These are phyloP conservation scores for Astrothelium macrocarpum DNA, from an alignment of 495 filamentous ascomycete genomes.

Conservation along the genomic window DNA sequence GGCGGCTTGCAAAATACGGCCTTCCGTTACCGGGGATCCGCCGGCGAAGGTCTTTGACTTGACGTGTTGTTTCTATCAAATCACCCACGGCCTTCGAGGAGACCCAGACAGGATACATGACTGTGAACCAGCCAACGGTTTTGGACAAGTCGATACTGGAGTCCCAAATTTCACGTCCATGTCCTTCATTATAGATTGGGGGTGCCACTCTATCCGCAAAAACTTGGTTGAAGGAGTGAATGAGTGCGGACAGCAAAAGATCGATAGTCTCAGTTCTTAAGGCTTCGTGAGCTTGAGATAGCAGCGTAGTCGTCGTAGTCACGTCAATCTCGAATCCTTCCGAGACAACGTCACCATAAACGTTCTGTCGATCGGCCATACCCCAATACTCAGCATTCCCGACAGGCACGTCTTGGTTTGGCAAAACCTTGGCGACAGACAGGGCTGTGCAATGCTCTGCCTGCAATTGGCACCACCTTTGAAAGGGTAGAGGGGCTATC, in stretches of 20 bases:
- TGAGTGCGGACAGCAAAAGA: constrained; percentile 17
- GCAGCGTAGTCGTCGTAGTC: not conserved
- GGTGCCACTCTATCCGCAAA: constrained; percentile 18
- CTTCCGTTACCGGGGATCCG: constrained; percentile 19
- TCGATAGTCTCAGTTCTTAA: constrained; percentile 20
- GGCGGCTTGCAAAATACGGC: constrained; percentile 20
- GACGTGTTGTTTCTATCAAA: constrained; percentile 16
- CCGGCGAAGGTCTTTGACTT: constrained; percentile 20
- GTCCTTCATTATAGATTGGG: constrained; percentile 21
- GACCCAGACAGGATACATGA: constrained; percentile 20
- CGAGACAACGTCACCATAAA: constrained; percentile 14
- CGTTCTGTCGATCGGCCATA: constrained; percentile 12
- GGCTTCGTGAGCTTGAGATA: constrained; percentile 7
- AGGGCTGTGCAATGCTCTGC: not conserved
- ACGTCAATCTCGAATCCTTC: constrained; percentile 18
- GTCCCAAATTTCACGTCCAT: constrained; percentile 22
- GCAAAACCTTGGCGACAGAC: not conserved
- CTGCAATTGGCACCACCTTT: constrained; percentile 18
- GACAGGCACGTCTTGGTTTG: constrained; percentile 5
- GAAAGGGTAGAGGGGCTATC: constrained; percentile 15
- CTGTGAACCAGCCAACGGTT: constrained; percentile 25
- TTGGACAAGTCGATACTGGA: constrained; percentile 17
- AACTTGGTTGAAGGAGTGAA: constrained; percentile 20
- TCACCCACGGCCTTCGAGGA: constrained; percentile 13
- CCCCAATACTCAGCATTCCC: constrained; percentile 20